Conservation (phyloP, 2,329 filamentous ascomycete species). For the Aspergillus sp. region DNA sequence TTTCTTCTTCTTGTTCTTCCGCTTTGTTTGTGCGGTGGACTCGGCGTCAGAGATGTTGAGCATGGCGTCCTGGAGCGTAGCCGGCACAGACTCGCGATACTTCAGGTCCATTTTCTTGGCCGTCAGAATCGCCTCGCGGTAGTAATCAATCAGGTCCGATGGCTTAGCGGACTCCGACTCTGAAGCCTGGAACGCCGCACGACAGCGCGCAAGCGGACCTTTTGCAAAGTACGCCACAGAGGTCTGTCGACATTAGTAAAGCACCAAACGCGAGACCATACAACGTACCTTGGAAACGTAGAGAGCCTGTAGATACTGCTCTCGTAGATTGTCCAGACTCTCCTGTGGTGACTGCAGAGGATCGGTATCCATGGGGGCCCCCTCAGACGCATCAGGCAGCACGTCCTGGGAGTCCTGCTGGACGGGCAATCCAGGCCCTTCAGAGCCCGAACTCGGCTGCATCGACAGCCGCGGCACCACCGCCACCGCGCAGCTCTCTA, state of each 20-base stretch:
- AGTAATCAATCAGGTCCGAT: constrained; percentile 35
- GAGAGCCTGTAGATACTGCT: constrained; percentile 44
- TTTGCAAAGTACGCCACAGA: constrained; percentile 53
- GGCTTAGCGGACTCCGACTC: constrained; percentile 22
- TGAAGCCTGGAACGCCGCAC: constrained; percentile 37
- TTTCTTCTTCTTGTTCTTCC: constrained; percentile 41
- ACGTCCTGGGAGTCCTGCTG: constrained; percentile 10
- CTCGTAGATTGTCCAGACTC: constrained; percentile 34
- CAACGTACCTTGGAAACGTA: constrained; percentile 42
- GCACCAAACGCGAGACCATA: background rate
- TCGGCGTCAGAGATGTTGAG: constrained; percentile 39
- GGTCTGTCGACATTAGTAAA: constrained; percentile 31
- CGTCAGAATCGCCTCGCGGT: constrained; percentile 42
- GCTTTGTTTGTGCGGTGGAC: constrained; percentile 22
- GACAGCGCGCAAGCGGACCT: constrained; percentile 48
- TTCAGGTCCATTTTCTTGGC: constrained; percentile 49
- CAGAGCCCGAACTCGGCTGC: constrained; percentile 14
- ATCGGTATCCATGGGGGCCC: constrained; percentile 11
- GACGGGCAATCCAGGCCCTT: constrained; percentile 6
- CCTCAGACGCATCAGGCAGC: constrained; percentile 11
- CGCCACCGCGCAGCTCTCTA: constrained; percentile 14
- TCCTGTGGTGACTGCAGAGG: constrained; percentile 32
- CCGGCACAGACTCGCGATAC: constrained; percentile 45
- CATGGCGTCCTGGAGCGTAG: constrained; percentile 38
- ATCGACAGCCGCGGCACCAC: constrained; percentile 11